Conservation (phyloP, 768 basidiomycete species). For the Trametes gibbosa region DNA sequence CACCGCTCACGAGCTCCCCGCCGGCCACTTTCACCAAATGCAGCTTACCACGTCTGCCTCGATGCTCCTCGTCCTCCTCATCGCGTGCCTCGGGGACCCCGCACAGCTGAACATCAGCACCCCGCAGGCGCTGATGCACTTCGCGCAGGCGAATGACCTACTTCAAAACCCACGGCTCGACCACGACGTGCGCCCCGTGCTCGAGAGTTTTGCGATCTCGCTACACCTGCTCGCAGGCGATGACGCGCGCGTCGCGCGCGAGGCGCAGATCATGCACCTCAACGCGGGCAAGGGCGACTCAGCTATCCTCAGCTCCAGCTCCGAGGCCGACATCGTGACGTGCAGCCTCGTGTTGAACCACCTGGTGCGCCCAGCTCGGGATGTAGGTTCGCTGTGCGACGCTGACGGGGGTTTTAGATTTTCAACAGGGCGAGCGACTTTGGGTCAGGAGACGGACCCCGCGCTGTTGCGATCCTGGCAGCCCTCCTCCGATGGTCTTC, state of each 20-base stretch:
- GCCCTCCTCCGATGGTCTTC: slow-evolving; percentile 26
- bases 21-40: slow-evolving; percentile 49
- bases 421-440: slow-evolving; percentile 55
- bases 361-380: slow-evolving; percentile 51
- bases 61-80: slow-evolving; percentile 58
- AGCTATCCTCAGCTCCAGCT: slow-evolving; percentile 47
- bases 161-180: slow-evolving; percentile 52
- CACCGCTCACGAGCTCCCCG: slow-evolving; percentile 49
- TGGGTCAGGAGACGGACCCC: slow-evolving; percentile 54
- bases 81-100: slow-evolving; percentile 59
- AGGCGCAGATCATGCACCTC: slow-evolving; percentile 69
- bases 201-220: slow-evolving; percentile 59
- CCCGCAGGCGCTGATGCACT: slow-evolving; percentile 51
- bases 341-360: slow-evolving; percentile 60
- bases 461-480: slow-evolving; percentile 23
- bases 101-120: slow-evolving; percentile 51
- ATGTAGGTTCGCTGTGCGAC: background rate
- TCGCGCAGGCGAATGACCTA: slow-evolving; percentile 50
- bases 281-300: slow-evolving; percentile 53
- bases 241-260: slow-evolving; percentile 65
- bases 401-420: slow-evolving; percentile 41
- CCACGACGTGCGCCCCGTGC: slow-evolving; percentile 49
- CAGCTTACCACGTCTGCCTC: slow-evolving; percentile 55
- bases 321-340: slow-evolving; percentile 63
- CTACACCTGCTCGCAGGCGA: slow-evolving; percentile 63